phyloP scores from a whole-genome alignment of 257 asterid species.

The Cinchona pubescens region DNA sequence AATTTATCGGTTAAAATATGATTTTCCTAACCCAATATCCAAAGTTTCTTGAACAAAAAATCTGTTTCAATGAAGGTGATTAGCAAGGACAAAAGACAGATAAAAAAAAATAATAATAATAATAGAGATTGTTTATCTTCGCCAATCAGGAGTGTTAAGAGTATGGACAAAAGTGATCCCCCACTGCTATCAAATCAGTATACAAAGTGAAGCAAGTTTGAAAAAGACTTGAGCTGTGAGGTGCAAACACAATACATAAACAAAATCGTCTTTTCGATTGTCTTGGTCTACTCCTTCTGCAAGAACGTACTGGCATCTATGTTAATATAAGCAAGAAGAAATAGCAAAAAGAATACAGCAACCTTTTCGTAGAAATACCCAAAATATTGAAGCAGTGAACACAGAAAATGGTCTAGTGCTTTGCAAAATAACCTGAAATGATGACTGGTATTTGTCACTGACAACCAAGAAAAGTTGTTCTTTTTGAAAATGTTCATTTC shows the following conservation, averaged over 20 bases:
- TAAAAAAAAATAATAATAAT: background rate
- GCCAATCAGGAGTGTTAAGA: background rate
- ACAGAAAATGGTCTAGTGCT: slow-evolving; percentile 22
- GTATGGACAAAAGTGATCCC: background rate
- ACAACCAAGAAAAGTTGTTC: background rate
- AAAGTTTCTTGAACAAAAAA: background rate
- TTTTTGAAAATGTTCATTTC: slow-evolving; percentile 10
- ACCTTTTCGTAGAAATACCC: background rate
- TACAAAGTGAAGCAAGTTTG: background rate
- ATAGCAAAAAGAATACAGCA: slow-evolving; percentile 25
- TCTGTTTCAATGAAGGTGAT: background rate
- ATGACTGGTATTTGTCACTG: slow-evolving; percentile 5
- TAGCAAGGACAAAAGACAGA: background rate
- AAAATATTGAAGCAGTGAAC: background rate
- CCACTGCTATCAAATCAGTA: background rate
- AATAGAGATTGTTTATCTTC: background rate
- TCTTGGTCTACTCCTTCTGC: slow-evolving; percentile 7
- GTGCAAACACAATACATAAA: slow-evolving; percentile 6
- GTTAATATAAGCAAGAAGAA: background rate
- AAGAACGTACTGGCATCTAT: background rate
- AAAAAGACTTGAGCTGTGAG: slow-evolving; percentile 21
- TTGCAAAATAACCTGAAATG: slow-evolving; percentile 20
- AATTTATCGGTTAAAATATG: no score
- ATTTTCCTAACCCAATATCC: background rate
- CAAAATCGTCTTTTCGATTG: slow-evolving; percentile 20